These are phyloP conservation scores for Zea mays DNA, from an alignment of 176 grass and related monocot genomes.

Conservation along the genomic window Zm-B73-REFERENCE-NAM-5.0 NC_050096.1:54071501-54072000, in stretches of 20 bases:
- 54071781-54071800: constrained; percentile 13
- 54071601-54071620: neutral
- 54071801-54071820: neutral
- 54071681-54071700: constrained; percentile 25
- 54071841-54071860: constrained; percentile 10
- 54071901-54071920: constrained; percentile 4
- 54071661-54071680: constrained; percentile 6
- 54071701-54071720: neutral
- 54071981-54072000: constrained; percentile 29
- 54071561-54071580: neutral
- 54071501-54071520: neutral
- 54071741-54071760: constrained; percentile 2
- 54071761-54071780: constrained; percentile 30
- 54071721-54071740: neutral
- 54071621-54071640: neutral
- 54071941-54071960: neutral
- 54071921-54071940: neutral
- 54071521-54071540: neutral
- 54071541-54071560: constrained; percentile 1
- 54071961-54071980: constrained; percentile 27
- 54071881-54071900: neutral
- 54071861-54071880: constrained; percentile 19
- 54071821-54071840: neutral
- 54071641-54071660: neutral
- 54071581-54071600: constrained; percentile 15